phyloP scores from a whole-genome alignment of 2,329 filamentous ascomycete genomes.

The Atkinsonella texensis region DNA sequence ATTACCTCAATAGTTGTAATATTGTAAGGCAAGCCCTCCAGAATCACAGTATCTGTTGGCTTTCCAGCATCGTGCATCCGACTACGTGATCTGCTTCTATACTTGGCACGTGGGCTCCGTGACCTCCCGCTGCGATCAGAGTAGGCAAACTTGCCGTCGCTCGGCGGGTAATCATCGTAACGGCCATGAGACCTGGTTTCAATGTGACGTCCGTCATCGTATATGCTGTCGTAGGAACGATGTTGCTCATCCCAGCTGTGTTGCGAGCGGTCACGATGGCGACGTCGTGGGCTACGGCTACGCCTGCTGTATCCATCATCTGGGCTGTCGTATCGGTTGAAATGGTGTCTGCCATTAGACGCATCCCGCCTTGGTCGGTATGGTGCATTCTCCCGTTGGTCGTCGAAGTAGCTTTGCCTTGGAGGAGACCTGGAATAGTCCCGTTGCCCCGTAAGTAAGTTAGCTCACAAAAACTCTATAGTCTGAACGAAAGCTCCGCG shows the following conservation, averaged over 20 bases:
- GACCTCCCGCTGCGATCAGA: constrained; percentile 10
- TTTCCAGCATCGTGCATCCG: constrained; percentile 25
- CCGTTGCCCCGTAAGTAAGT: constrained; percentile 32
- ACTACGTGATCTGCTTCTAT: constrained; percentile 23
- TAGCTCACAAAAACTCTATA: constrained; percentile 23
- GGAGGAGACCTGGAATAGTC: constrained; percentile 32
- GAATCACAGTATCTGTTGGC: constrained; percentile 39
- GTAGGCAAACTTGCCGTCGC: constrained; percentile 5
- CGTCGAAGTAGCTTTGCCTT: constrained; percentile 26
- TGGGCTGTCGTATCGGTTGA: constrained; percentile 16
- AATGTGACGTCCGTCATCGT: constrained; percentile 23
- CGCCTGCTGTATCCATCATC: constrained; percentile 15
- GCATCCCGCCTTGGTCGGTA: constrained; percentile 15
- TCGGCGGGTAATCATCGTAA: constrained; percentile 12
- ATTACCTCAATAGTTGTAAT: constrained; percentile 39
- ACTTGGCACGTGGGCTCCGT: constrained; percentile 15
- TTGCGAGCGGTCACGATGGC: constrained; percentile 13
- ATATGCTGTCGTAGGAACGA: constrained; percentile 22
- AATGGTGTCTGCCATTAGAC: constrained; percentile 13
- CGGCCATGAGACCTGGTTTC: constrained; percentile 9
- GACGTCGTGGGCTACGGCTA: constrained; percentile 6
- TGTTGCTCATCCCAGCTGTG: constrained; percentile 19
- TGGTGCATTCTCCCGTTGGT: constrained; percentile 17
- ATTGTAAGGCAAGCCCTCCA: constrained; percentile 39
- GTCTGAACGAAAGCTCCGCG: constrained; percentile 3